Evolutionary conservation across 345 rosid species (phyloP), one percentile per base, ranked within the genome.

Genomic region (Rhodomyrtus tomentosa): DNA sequence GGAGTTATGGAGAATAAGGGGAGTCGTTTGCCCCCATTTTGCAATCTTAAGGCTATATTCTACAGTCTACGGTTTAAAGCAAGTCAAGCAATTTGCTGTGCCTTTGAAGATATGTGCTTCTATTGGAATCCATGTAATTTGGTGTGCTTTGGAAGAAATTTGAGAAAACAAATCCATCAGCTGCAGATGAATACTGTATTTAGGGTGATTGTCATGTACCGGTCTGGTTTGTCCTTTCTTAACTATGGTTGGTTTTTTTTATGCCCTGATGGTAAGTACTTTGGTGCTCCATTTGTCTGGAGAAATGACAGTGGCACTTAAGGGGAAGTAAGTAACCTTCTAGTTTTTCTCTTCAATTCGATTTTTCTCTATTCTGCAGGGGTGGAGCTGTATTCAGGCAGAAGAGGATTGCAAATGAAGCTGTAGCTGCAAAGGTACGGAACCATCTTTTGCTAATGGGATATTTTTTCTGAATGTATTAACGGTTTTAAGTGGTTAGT

Each of bases 371-470:
- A 82, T 86, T 85, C 20, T 87, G 92, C 92, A 93, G 95, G 92
- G 89, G 86, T 53, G 90, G 91, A 55, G 87, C 87, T 72, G 87
- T 87, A 45, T 86, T 86, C 51, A 88, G 45, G 68, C 95, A 90
- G 88, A 86, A 68, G 25, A 68, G 90, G 83, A 86, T 88, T 88
- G 73, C 79, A 27, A 88, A 88, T 86, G 87, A 92, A 83, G 85
- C 83, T 52, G 90, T 86, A 85, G 55, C 87, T 42, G 85, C 89
- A 14, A 94, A 96, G 98, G 99, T 96, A 89, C 10, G 45, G 79
- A 68, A 36, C 79, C 42, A 8, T 68, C 74, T 20, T 36, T 36
- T 68, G 40, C 79, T 68, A 29, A 32, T 62, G 16, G 22, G 42
- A 62, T n/a, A 76, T 32, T 73, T 85, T 48, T 51, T 38, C n/a